phyloP scores from a whole-genome alignment of 208 protist genomes.

The Wallacemonas sp. region DNA sequence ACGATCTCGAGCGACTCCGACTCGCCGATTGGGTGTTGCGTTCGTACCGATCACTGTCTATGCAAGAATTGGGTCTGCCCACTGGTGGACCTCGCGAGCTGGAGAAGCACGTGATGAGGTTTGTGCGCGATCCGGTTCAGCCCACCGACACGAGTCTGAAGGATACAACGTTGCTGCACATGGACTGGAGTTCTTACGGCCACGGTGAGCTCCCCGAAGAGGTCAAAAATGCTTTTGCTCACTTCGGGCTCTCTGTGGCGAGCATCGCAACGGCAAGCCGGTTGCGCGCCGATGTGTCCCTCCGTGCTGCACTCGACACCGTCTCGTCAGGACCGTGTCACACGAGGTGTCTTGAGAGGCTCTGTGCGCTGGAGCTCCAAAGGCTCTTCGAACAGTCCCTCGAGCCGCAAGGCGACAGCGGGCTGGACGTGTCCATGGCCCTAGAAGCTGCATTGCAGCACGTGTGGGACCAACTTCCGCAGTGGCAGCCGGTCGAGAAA shows the following conservation, averaged over 20 bases:
- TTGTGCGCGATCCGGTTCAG: conserved; percentile 56
- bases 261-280: conserved; percentile 19
- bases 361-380: background rate
- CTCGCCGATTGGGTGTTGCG: conserved; percentile 40
- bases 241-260: conserved; percentile 38
- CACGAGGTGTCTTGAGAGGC: background rate
- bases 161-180: background rate
- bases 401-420: background rate
- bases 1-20: conserved; percentile 9
- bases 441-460: background rate
- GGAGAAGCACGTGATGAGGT: conserved; percentile 55
- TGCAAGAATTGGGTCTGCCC: conserved; percentile 62
- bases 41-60: conserved; percentile 46
- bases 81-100: conserved; percentile 47
- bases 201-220: conserved; percentile 20
- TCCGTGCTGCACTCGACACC: conserved; percentile 3
- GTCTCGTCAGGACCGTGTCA: background rate
- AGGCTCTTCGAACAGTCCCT: conserved; percentile 3
- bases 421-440: background rate
- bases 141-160: conserved; percentile 6
- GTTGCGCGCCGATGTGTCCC: background rate
- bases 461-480: background rate
- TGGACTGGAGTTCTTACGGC: conserved; percentile 14
- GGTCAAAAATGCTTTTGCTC: conserved; percentile 33
- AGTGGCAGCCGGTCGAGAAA: conserved; percentile 3